Evolutionary conservation across 208 protist species (phyloP).

Genomic region (Phytomonas francai): DNA sequence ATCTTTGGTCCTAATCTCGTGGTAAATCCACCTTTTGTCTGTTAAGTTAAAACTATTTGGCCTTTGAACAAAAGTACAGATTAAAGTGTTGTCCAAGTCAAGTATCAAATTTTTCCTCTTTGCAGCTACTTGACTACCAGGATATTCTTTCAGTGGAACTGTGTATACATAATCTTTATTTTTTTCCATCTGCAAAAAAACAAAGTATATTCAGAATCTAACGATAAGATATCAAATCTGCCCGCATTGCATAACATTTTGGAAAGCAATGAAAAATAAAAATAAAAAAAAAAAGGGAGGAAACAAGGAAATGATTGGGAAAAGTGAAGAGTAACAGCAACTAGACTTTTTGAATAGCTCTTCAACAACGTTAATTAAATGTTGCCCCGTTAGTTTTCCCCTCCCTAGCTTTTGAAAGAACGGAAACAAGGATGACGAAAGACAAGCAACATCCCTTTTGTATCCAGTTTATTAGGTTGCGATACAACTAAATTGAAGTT

Average conservation of each 20-base stretch:
- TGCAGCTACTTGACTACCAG: constrained; percentile 4
- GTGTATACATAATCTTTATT: constrained; percentile 8
- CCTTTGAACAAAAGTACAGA: constrained; percentile 19
- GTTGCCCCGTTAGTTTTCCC: background rate
- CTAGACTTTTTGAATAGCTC: background rate
- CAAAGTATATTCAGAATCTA: constrained; percentile 7
- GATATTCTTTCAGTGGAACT: constrained; percentile 8
- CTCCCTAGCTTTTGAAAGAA: background rate
- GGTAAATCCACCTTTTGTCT: constrained; percentile 8
- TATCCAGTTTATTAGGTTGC: background rate
- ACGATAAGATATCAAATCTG: background rate
- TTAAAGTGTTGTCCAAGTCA: constrained; percentile 69
- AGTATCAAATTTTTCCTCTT: constrained; percentile 32
- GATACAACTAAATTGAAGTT: no score
- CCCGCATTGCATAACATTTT: background rate
- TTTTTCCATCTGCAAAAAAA: constrained; percentile 6
- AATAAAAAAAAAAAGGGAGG: constrained; percentile 6
- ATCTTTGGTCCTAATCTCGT: constrained; percentile 10
- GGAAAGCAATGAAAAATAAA: background rate
- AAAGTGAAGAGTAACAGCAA: constrained; percentile 6
- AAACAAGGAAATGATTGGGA: constrained; percentile 10
- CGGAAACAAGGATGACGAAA: background rate
- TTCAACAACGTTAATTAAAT: background rate
- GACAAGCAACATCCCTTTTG: background rate
- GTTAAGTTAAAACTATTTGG: constrained; percentile 2